Base-by-base conservation (phyloP, 768 basidiomycete species). In the Suillus subalutaceus region DNA sequence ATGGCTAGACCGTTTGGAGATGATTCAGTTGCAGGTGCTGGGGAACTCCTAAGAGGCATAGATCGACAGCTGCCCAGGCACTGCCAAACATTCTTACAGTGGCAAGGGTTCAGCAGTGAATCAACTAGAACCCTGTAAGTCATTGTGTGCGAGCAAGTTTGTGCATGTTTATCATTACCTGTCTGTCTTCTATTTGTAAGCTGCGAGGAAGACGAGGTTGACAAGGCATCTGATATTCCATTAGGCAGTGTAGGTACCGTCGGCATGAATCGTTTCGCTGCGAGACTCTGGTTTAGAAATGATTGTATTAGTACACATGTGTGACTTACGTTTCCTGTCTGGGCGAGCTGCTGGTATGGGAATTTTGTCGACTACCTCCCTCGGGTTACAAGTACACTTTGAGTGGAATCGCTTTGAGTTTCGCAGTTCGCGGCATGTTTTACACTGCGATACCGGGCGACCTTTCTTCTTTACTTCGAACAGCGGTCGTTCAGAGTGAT, bases 401-500 rank as follows among this genome's bases (percentile, higher is more conserved):
- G 91, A 90, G 73, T 95, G 93, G 40, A 94, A 83, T 67, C 86
- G 88, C 77, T 88, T 90, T 52, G 89, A 90, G 77, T 93, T 90
- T 20, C 95, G 86, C 41, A 92, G 83, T 71, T 93, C 87, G 43
- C 93, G 88, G 74, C 96, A 97, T 70, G 88, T 88, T 63, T 86
- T 84, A 79, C 96, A 97, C 75, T 97, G 95, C 8, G 95, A 94
- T 18, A 94, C 86, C 0, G 96, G 96, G 8, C 96, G 85, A 2
- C 96, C 96, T 75, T 97, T 96, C 82, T 91, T 93, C 83, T 95
- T 93, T 66, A 97, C 89, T 76, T 96, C 93, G 68, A 93, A 95
- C n/a, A 97, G 82, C 5, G 94, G 94, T 23, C 96, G 84, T 70
- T 94, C 92, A 38, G 88, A 88, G 74, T 97, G 96, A 58, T 86